Evolutionary conservation across 192 early-diverging fungal genomes (phyloP), one percentile per base, ranked within the genome.

Genomic region (Podila epigama): DNA sequence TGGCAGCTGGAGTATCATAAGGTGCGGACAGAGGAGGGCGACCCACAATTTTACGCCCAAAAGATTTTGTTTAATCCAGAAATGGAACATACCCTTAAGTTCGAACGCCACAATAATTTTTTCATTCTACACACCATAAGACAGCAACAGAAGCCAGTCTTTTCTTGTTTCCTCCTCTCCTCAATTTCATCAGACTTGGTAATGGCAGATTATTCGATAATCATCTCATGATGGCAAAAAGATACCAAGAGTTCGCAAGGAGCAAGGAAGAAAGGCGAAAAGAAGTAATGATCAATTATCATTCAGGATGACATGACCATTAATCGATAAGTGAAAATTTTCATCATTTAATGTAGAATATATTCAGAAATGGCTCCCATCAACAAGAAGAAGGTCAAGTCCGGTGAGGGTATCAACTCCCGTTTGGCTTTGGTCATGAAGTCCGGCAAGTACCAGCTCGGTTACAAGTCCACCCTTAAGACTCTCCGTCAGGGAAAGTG

Each of bases 391-490:
- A 80, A 90, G 79, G 94, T 95, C 89, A 92, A 95, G 85, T 70
- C 91, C 66, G 81, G 87, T 58, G 97, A 99, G 87, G 92, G 91
- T 84, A 97, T 99, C 92, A 98, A 98, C 94, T 90, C 95, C 78
- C 91, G 96, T 77, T 91, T 99, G 77, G 92, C 94, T 66, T 93
- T 99, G 80, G 98, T 99, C 70, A 98, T 95, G 94, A 99, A 99
- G 93, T 93, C 91, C 81, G 98, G 98, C 81, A 99, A 99, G 90
- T 94, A 93, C 86, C 86, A 89, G 60, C 92, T 99, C 66, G 98
- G 98, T 55, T 98, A 99, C 94, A 98, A 98, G 93, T 92, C 94
- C 72, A 98, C 97, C 80, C 89, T 99, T 79, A 98, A 99, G 92
- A 90, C 92, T 73, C 89, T 99, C 69, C 94, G 98, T 75, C 88